These are phyloP conservation scores for Sugiyamaella qingdaonensis DNA, from an alignment of 805 yeast genomes.

Conservation along the genomic window DNA sequence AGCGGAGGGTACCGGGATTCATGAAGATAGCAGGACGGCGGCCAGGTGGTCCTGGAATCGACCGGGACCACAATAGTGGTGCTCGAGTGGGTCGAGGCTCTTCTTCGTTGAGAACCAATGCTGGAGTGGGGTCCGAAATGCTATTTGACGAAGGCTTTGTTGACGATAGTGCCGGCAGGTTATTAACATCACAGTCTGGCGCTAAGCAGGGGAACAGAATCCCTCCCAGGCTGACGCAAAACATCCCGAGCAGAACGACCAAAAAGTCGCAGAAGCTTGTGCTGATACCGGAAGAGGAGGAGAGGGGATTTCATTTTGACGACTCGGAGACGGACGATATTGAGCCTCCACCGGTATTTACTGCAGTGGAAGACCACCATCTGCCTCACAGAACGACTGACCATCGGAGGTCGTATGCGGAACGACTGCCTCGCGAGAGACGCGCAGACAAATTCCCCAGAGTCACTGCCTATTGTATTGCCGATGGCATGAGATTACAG, in stretches of 20 bases:
- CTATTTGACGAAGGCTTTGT: neutral
- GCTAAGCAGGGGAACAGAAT: neutral
- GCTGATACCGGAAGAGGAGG: slow-evolving; percentile 58
- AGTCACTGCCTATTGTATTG: slow-evolving; percentile 86
- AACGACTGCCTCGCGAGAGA: slow-evolving; percentile 41
- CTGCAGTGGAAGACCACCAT: slow-evolving; percentile 6
- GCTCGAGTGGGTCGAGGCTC: neutral
- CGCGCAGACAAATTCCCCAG: slow-evolving; percentile 66
- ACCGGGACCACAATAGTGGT: neutral
- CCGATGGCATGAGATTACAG: slow-evolving; percentile 72
- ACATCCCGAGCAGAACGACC: slow-evolving; percentile 55
- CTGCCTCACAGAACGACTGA: neutral
- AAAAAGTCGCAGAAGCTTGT: slow-evolving; percentile 84
- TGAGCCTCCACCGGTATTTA: slow-evolving; percentile 23
- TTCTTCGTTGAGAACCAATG: neutral
- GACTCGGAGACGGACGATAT: slow-evolving; percentile 26
- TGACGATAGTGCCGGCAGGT: neutral
- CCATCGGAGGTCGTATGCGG: slow-evolving; percentile 29
- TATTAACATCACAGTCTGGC: neutral
- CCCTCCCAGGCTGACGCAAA: slow-evolving; percentile 22
- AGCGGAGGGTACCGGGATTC: slow-evolving; percentile 38
- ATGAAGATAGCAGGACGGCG: slow-evolving; percentile 3
- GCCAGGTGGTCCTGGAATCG: neutral
- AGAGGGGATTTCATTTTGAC: slow-evolving; percentile 17
- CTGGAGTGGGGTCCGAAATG: neutral